Percentiles rank a stretch among this genome's conserved stretches.
These are phyloP conservation scores for Adiantum capillusveneris DNA, from an alignment of 75 land plant species.

Conservation along the genomic window DNA sequence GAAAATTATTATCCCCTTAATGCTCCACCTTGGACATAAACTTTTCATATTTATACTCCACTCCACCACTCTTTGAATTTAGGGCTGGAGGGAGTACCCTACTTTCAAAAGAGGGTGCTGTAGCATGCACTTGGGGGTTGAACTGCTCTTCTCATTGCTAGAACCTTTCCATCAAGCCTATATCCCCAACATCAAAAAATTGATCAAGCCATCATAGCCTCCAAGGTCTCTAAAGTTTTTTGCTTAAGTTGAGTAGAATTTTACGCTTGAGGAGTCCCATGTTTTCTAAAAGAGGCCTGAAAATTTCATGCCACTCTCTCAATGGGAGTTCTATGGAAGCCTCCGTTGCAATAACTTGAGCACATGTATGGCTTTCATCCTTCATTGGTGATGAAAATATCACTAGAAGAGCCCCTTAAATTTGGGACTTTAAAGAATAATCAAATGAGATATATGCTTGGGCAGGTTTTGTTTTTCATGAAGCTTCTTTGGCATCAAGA, in stretches of 20 bases:
- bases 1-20: too few relatives aligned
- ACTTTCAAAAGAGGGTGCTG: too few relatives aligned
- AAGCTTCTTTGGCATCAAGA: slow-evolving; percentile 59
- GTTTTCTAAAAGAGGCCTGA: slow-evolving; percentile 37
- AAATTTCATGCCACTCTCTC: slow-evolving; percentile 57
- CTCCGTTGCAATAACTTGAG: slow-evolving; percentile 67
- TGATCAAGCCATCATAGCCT: too few relatives aligned
- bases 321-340: slow-evolving; percentile 62
- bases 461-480: slow-evolving; percentile 32
- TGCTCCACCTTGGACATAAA: too few relatives aligned
- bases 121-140: too few relatives aligned
- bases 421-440: slow-evolving; percentile 27
- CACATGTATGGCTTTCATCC: slow-evolving; percentile 62
- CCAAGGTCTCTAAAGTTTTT: slow-evolving; percentile 66
- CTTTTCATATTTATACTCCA: too few relatives aligned
- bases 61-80: too few relatives aligned
- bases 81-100: too few relatives aligned
- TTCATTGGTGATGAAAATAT: slow-evolving; percentile 40
- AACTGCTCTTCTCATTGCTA: too few relatives aligned
- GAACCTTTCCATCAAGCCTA: too few relatives aligned
- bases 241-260: slow-evolving; percentile 35
- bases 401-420: slow-evolving; percentile 38
- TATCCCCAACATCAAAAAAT: too few relatives aligned
- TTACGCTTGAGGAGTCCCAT: slow-evolving; percentile 33
- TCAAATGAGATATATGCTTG: slow-evolving; percentile 49